Conservation (phyloP, 352 stramenopile species). For the Phytophthora europaea region DNA sequence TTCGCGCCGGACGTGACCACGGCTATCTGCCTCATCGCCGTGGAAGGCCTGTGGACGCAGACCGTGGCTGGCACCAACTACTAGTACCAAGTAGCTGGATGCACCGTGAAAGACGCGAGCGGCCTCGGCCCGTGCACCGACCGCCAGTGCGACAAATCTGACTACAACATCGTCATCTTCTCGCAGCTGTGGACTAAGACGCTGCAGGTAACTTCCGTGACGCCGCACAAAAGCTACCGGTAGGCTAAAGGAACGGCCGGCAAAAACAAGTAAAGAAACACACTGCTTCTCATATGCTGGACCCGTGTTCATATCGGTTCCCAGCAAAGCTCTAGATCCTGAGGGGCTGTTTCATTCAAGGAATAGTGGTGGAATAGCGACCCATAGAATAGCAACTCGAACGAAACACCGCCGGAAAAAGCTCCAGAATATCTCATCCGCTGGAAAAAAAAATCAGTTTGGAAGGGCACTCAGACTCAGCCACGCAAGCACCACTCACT, state of each 20-base stretch:
- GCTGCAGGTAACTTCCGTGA: conserved; percentile 48
- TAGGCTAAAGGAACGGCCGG: too few species aligned
- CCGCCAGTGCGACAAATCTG: conserved; percentile 38
- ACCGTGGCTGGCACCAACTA: conserved; percentile 66
- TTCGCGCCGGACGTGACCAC: conserved; percentile 42
- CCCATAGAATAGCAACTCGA: too few species aligned
- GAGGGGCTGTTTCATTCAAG: background rate
- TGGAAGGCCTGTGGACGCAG: conserved; percentile 48
- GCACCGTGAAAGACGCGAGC: conserved; percentile 40
- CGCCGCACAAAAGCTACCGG: conserved; percentile 9
- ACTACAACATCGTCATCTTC: conserved; percentile 52
- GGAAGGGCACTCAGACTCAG: too few species aligned
- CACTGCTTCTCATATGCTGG: too few species aligned
- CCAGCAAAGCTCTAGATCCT: too few species aligned
- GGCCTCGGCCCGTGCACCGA: conserved; percentile 46
- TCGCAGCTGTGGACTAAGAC: conserved; percentile 51
- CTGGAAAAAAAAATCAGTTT: too few species aligned
- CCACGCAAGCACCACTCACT: too few species aligned
- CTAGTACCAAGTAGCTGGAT: conserved; percentile 56
- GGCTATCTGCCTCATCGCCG: conserved; percentile 52
- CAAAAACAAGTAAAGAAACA: too few species aligned
- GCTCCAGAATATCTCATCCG: too few species aligned
- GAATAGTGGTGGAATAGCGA: too few species aligned
- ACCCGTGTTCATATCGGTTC: too few species aligned
- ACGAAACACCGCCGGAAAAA: too few species aligned